Percentiles rank a stretch among this genome's conserved stretches.
Evolutionary conservation across 352 stramenopile genomes (phyloP).

Genomic region (Chrysophaeum taylorii): DNA sequence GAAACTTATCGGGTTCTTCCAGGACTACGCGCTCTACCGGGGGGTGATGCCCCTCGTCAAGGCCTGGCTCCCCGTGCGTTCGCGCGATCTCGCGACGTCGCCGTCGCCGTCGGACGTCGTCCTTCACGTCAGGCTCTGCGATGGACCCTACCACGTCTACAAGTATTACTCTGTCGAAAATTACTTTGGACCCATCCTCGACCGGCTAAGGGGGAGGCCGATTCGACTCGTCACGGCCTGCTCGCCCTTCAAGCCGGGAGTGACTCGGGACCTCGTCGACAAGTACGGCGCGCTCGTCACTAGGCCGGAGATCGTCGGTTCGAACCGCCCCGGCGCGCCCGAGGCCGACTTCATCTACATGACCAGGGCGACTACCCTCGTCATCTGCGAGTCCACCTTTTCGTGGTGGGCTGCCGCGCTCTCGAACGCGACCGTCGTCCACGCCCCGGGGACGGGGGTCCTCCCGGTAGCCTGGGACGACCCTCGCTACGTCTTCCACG

Average conservation of each 20-base stretch:
- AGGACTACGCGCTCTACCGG: background rate
- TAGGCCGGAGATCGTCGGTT: background rate
- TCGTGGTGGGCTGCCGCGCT: background rate
- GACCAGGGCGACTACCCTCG: background rate
- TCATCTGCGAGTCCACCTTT: slow-evolving; percentile 9
- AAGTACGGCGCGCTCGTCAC: background rate
- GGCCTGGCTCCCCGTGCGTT: background rate
- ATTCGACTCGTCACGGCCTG: background rate
- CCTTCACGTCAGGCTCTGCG: slow-evolving; percentile 3
- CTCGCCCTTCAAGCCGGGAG: background rate
- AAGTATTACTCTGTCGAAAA: slow-evolving; percentile 8
- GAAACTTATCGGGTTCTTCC: background rate
- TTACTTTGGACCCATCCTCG: background rate
- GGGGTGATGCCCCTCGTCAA: background rate
- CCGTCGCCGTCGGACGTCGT: background rate
- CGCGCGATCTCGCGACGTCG: background rate
- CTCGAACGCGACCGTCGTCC: background rate
- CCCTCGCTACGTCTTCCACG: slow-evolving; percentile 6
- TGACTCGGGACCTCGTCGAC: background rate
- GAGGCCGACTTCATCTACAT: slow-evolving; percentile 2
- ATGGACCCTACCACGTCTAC: background rate
- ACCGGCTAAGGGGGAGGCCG: background rate
- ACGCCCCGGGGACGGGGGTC: background rate
- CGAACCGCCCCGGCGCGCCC: background rate
- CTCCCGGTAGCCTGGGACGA: background rate